Percentiles rank a stretch among this genome's conserved stretches.
phyloP scores from a whole-genome alignment of 768 basidiomycete species.

The Russula lepida region DNA sequence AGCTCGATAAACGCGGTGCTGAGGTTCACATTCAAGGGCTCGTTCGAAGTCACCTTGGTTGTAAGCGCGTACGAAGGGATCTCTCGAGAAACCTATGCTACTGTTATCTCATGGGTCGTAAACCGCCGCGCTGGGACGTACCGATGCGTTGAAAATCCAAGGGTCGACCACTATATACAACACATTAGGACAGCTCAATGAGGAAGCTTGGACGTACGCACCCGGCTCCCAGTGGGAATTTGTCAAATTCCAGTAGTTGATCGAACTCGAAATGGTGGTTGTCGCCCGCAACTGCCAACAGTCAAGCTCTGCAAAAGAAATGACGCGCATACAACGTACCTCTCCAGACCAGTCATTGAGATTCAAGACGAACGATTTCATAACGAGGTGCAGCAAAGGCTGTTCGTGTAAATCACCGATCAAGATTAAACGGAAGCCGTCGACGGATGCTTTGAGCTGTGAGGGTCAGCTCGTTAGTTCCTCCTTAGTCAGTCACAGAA shows the following conservation, averaged over 20 bases:
- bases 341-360: conserved; percentile 93
- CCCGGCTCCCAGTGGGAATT: conserved; percentile 98
- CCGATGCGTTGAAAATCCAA: conserved; percentile 78
- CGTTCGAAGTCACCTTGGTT: conserved; percentile 60
- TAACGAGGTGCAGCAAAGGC: conserved; percentile 82
- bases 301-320: neutral
- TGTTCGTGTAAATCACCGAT: conserved; percentile 95
- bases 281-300: conserved; percentile 66
- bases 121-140: conserved; percentile 27
- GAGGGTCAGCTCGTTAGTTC: neutral
- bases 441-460: conserved; percentile 77
- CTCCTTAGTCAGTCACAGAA: neutral
- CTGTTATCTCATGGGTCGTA: neutral
- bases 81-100: conserved; percentile 45
- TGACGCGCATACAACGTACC: conserved; percentile 35
- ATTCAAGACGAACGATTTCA: conserved; percentile 74
- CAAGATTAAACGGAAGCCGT: conserved; percentile 86
- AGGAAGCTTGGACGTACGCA: conserved; percentile 29
- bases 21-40: conserved; percentile 84
- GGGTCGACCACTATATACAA: conserved; percentile 74
- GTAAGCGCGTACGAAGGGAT: conserved; percentile 42
- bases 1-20: conserved; percentile 88
- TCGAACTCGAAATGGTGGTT: conserved; percentile 69
- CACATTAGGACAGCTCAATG: neutral
- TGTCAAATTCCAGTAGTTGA: conserved; percentile 93